Base-by-base conservation (phyloP, 768 basidiomycete species). In the Pholiota conissans region DNA sequence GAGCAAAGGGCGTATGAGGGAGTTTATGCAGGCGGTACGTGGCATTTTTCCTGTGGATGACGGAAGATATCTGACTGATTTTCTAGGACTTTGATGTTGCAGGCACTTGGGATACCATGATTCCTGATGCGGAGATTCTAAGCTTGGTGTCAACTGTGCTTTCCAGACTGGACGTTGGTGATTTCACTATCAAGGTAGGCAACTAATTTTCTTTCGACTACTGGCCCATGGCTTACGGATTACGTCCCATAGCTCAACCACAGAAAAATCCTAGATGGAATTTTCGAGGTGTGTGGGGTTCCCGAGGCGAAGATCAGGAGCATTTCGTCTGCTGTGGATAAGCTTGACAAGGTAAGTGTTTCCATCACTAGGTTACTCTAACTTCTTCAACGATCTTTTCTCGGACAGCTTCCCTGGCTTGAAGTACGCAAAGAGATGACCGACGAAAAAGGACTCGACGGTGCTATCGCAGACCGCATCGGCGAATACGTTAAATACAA, bases 361-460 rank as follows among this genome's bases (percentile, higher is more conserved):
- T 26, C 27, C 6, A 32, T 32, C 7, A 32, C 30, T 32, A 6
- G 30, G 30, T 13, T 32, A 6, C 13, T 32, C 13, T 13, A 13
- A 6, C 30, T 6, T 13, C 13, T 13, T 13, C 30, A 6, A 13
- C 30, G 30, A 6, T 32, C 30, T 32, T 32, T 9, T 7, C 30
- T 32, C 30, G 30, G 22, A 39, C 60, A 94, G 92, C 74, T 89
- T 22, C 84, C 96, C 0, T 99, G 97, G 96, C 66, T 71, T 2
- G 94, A 96, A 47, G 96, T 98, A 9, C 91, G 88, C 74, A 90
- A 89, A 66, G 96, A 99, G 73, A 98, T 99, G 97, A 93, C 89
- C 0, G 89, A 87, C 0, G 95, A 98, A 68, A 99, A 99, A 68
- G 94, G 95, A 0, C 76, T 99, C 18, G 88, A 90, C 62, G 71